Evolutionary conservation across 2,329 filamentous ascomycete species (phyloP), one percentile per base, ranked within the genome.

Genomic region (Elsinoe ampelina): DNA sequence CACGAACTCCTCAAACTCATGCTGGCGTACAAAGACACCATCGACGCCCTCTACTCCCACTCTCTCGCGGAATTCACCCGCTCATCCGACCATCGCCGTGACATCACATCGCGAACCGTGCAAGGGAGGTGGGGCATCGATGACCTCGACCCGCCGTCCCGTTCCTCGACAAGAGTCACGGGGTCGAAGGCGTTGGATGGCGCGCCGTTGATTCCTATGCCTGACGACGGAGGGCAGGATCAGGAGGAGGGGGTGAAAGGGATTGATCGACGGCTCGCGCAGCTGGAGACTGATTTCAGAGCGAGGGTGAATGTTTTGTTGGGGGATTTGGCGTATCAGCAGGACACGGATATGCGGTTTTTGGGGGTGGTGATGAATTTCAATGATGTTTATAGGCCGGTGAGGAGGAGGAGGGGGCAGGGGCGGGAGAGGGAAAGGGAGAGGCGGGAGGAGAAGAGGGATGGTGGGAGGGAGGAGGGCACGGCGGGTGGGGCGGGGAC

Each of bases 341-440:
- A 90, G 0, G 93, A 98, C 69, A 85, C 91, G 54, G 93, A 98
- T 70, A 89, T 98, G 84, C 80, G 92, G 56, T 97, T 97, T 76
- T 74, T 98, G 62, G 93, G 89, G 38, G 90, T 97, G 47, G 88
- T 93, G 39, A 97, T 98, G 89, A 98, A 97, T 73, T 98, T 97
- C 72, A 98, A 98, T 72, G 92, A 97, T 69, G 87, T 95, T 22
- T 97, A 97, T 71, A 82, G 88, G 71, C 87, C 89, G 12, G 81
- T 84, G 43, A 78, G 84, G 65, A 80, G 84, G 68, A 83, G 84
- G 72, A 75, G 70, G 68, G 36, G 65, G 67, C 41, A 62, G 26
- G 35, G 39, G 20, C 47, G 56, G n/a, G 58, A 30, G 42, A 50
- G 55, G 32, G 38, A 8, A 13, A 36, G 58, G 55, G 62, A 63